Base-by-base conservation (phyloP, 768 basidiomycete species). In the Russula ochroleuca region DNA sequence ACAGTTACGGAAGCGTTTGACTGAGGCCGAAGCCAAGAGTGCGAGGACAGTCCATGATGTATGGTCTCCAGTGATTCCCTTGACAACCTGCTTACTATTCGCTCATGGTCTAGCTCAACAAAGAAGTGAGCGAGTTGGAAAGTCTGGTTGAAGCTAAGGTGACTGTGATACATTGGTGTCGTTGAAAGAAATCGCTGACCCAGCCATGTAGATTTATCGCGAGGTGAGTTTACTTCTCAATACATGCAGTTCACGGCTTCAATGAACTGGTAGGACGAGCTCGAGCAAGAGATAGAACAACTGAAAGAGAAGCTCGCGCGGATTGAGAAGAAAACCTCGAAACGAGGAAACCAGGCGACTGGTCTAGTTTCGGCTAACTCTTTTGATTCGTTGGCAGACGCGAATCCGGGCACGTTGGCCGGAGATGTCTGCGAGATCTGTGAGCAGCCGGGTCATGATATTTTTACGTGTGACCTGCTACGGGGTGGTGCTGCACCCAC, bases 131-230 rank as follows among this genome's bases (percentile, higher is more conserved):
- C 59, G 94, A 98, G 72, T 81, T 98, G 21, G 96, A 98, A 74
- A 82, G 87, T 43, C 79, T 99, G 47, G 86, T 98, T n/a, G 96
- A 99, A 73, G 83, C 91, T 59, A 98, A 97, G 84, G 92, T 92
- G 64, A 71, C 69, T 54, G n/a, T 47, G 23, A 10, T 15, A 60
- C 19, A 37, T 48, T 19, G 33, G 13, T 64, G 23, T 61, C 40
- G 37, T 38, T 33, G 37, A 55, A 43, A 11, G 23, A 13, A 28
- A 19, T 33, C 21, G 25, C 25, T 33, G 19, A 67, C n/a, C 21
- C 56, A 52, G 35, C 5, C 11, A 35, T 41, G 14, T 65, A 92
- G 90, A 94, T 94, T 67, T 93, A 94, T 72, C 86, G 87, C 47
- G 93, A 94, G 73, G 88, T 86, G 69, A 62, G 76, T 70, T 41